Evolutionary conservation across 495 filamentous ascomycete species (phyloP), one percentile per base, ranked within the genome.

Genomic region (Penicillium cataractarum): DNA sequence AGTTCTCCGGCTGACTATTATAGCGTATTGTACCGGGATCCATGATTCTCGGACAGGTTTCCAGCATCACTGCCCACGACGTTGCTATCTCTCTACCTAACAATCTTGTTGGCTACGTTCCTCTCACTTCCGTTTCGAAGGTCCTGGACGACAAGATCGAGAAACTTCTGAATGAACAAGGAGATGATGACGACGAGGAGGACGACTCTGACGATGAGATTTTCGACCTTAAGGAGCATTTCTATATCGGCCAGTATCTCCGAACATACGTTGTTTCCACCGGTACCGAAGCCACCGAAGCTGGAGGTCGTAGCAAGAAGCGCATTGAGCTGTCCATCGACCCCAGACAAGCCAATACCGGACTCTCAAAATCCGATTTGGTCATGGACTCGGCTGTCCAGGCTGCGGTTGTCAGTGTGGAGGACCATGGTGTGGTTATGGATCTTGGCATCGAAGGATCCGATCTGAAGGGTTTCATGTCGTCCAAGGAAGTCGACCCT

Each of bases 361-460:
- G 90, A 0, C 82, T 98, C 35, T 76, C 84, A 9, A 81, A 85
- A 53, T 82, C 87, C 15, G 90, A 92, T 65, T 68, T 97, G 9
- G 84, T 93, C 24, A 76, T 79, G 21, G 87, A 95, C 62, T 79
- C 80, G 58, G 91, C 89, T 60, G 74, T 97, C 21, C 96, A 97
- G 81, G 93, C 93, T 21, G 90, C 92, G 1, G 89, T 99, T 51
- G 74, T 82, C 39, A 98, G 94, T 69, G 89, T 95, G 22, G 95
- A 99, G 76, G 95, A 99, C 65, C 94, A 97, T 74, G 95, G 95
- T 67, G 77, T 96, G 57, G 83, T 98, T 56, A 97, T 98, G 93
- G 91, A 97, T 67, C 78, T 99, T 40, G 91, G 90, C 15, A 81
- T 97, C 24, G 81, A 86, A 49, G 86, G 87, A 51, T 77, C 83